Evolutionary conservation across 73 alveolate genomes (phyloP), one percentile per base, ranked within the genome.

Genomic region (Tetrahymena thermophila): DNA sequence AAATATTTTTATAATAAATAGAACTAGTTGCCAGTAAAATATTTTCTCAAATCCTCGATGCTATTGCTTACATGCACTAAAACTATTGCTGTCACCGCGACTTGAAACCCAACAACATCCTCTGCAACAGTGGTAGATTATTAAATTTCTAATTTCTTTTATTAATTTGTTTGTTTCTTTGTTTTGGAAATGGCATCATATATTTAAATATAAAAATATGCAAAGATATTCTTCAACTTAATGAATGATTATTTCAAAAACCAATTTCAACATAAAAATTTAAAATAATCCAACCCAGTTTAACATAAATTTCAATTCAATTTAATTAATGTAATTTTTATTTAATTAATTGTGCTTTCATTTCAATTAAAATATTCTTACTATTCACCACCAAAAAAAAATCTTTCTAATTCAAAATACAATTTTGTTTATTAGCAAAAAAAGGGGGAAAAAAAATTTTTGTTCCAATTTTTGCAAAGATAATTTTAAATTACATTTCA

Each of bases 1-100:
- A 40, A 4, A 6, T 40, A 40, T 40, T 50, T 9, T 10, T 50
- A 50, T 11, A 9, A 9, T 11, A 0, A 50, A 50, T 50, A 71
- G 89, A 71, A 71, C n/a, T 71, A 3, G 89, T 71, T 25, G 89
- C 89, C 43, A 71, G 89, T 8, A 71, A 34, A 71, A 71, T 71
- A 17, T 71, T 71, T 71, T 71, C 89, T 23, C 89, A 71, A 19
- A 71, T 71, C 0, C 37, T 71, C 17, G 89, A 71, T 71, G 89
- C 89, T 71, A 94, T 94, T 37, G 96, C 89, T 17, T 84, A 94
- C 93, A 35, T 94, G 89, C 96, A 94, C 71, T 37, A 94, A 94
- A 42, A 85, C 25, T 94, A 94, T 25, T 85, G 93, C 43, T 94
- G 96, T 17, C 96, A 94, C 58, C 93, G 96, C 34, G 96, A 94